Percentiles rank a stretch among this genome's conserved stretches.
Conservation (phyloP, 2,329 filamentous ascomycete species). For the Colletotrichum tropicale region DNA sequence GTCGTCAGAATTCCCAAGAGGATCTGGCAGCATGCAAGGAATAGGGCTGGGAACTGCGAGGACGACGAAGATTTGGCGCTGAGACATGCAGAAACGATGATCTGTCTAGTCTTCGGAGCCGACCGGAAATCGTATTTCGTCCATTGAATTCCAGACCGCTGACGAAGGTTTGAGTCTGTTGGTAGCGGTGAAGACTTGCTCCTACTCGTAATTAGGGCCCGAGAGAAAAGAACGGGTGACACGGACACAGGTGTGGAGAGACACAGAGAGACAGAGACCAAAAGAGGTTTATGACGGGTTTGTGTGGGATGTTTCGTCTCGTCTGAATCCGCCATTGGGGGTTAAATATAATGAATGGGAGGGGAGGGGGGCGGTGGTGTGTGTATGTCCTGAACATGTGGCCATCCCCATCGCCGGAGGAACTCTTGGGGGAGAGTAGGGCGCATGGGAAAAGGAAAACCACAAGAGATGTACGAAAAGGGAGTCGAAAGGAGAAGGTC, state of each 20-base stretch:
- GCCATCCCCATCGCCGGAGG: too few relatives aligned
- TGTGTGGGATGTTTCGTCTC: neutral
- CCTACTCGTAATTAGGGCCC: too few relatives aligned
- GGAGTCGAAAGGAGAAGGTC: neutral
- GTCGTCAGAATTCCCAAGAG: too few relatives aligned
- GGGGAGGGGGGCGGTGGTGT: neutral
- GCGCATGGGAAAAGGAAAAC: neutral
- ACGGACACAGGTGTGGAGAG: too few relatives aligned
- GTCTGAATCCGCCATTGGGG: neutral
- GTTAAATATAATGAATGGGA: neutral
- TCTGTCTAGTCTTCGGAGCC: neutral
- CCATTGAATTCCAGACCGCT: neutral
- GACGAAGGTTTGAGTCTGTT: neutral
- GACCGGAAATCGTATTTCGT: neutral
- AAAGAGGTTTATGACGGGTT: too few relatives aligned
- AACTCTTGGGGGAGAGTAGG: too few relatives aligned
- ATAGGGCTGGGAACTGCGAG: neutral
- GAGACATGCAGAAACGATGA: neutral
- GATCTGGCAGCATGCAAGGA: too few relatives aligned
- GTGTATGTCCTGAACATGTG: neutral
- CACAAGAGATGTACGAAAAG: neutral
- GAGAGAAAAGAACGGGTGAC: too few relatives aligned
- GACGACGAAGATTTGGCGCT: neutral
- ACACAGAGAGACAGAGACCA: too few relatives aligned
- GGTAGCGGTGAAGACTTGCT: neutral